Evolutionary conservation across 2,329 filamentous ascomycete genomes (phyloP), one percentile per base, ranked within the genome.

Genomic region (Fusarium nisikadoi): DNA sequence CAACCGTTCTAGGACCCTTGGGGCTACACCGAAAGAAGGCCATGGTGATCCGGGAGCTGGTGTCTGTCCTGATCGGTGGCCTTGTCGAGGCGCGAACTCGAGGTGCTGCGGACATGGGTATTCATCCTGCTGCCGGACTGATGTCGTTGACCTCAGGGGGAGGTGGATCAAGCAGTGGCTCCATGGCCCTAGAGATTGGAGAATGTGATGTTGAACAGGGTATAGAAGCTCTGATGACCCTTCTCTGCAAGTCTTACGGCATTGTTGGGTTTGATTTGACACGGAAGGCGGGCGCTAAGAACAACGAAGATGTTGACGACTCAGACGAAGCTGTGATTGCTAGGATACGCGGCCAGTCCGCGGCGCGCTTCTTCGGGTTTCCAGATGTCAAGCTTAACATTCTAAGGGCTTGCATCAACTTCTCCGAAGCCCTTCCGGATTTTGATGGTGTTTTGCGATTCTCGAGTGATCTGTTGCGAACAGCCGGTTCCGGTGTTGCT

Each of bases 21-120:
- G 94, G 93, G 2, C 89, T 95, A 67, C 90, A 94, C 65, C 89
- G 96, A 63, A 98, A 98, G 83, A 97, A 97, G 81, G 94, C 93
- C 8, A 92, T 98, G 83, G 90, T 98, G 2, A 88, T 97, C 76
- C 91, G 93, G 75, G 94, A 98, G 77, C 87, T 98, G 54, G 88
- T 99, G 13, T 92, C 91, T 7, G 91, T 94, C 20, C 86, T 98
- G 43, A 93, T 97, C 57, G 92, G 91, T 38, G 94, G 93, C 6
- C 86, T 99, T 13, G 92, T 97, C 8, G 94, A 98, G 81, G 96
- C 96, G 20, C 89, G 96, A 42, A 98, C 97, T 50, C 88, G 95
- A 52, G 95, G 95, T 36, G 96, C 96, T 43, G 95, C 96, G n/a
- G 96, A 98, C 79, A 93, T 96, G 77, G 96, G 95, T 7, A 94